Evolutionary conservation across 1,284 basidiomycete genomes (phyloP).

Genomic region (Leccinum pallidistipes): DNA sequence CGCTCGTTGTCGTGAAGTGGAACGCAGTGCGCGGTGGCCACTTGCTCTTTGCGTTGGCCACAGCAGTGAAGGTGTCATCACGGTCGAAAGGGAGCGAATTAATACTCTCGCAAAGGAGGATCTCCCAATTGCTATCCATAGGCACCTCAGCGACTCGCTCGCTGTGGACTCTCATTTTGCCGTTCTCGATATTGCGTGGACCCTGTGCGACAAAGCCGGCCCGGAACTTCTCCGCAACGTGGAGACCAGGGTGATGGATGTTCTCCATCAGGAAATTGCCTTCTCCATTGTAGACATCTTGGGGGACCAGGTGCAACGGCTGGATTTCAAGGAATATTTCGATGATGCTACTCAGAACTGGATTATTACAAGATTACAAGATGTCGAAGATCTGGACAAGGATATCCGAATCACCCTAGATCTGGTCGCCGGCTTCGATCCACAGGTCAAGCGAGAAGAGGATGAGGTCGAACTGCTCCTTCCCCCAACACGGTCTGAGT

Average conservation of each 20-base stretch:
- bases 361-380: slow-evolving; percentile 58
- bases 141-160: slow-evolving; percentile 43
- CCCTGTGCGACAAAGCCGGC: slow-evolving; percentile 55
- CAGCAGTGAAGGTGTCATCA: slow-evolving; percentile 50
- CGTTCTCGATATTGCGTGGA: slow-evolving; percentile 61
- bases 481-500: slow-evolving; percentile 54
- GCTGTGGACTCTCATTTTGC: slow-evolving; percentile 50
- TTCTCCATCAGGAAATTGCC: slow-evolving; percentile 71
- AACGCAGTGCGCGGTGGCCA: slow-evolving; percentile 84
- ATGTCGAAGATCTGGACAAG: slow-evolving; percentile 53
- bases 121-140: slow-evolving; percentile 58
- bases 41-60: slow-evolving; percentile 61
- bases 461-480: slow-evolving; percentile 60
- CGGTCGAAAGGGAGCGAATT: slow-evolving; percentile 79
- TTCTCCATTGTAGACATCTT: slow-evolving; percentile 74
- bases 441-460: slow-evolving; percentile 71
- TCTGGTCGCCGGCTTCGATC: slow-evolving; percentile 67
- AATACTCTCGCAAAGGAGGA: slow-evolving; percentile 67
- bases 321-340: slow-evolving; percentile 52
- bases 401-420: slow-evolving; percentile 60
- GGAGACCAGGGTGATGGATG: slow-evolving; percentile 59
- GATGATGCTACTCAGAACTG: slow-evolving; percentile 60
- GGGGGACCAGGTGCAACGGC: slow-evolving; percentile 57
- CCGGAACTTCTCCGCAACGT: slow-evolving; percentile 53
- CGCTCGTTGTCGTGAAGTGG: slow-evolving; percentile 83